Percentiles rank a stretch among this genome's conserved stretches.
These are phyloP conservation scores for Colletotrichum eleusines DNA, from an alignment of 2,329 filamentous ascomycete genomes.

Conservation along the genomic window DNA sequence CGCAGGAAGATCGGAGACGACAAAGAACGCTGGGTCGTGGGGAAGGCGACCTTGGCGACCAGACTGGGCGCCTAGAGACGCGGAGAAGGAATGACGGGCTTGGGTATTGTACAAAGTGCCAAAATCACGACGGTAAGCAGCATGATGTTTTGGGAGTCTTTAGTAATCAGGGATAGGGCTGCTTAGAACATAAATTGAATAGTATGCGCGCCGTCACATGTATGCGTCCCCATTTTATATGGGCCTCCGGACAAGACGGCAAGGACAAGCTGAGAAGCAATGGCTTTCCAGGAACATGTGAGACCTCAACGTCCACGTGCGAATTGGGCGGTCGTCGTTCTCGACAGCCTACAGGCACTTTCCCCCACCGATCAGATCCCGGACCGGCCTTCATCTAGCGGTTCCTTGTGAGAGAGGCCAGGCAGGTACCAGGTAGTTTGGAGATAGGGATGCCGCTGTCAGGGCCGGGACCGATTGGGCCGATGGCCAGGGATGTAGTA, in stretches of 20 bases:
- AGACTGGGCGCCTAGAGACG: constrained; percentile 54
- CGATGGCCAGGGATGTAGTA: constrained; percentile 6
- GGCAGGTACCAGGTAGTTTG: not conserved
- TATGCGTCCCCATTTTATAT: not conserved
- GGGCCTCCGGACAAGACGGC: constrained; percentile 9
- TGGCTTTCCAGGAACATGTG: constrained; percentile 4
- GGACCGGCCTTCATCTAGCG: constrained; percentile 15
- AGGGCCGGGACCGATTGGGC: not conserved
- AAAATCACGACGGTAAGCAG: constrained; percentile 37
- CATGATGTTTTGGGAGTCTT: constrained; percentile 43
- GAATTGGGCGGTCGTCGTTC: constrained; percentile 17
- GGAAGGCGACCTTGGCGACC: constrained; percentile 62
- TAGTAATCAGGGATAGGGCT: constrained; percentile 21
- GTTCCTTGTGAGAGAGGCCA: constrained; percentile 3
- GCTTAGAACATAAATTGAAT: constrained; percentile 8
- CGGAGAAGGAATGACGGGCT: not conserved
- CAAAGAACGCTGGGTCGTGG: constrained; percentile 75
- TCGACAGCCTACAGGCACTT: not conserved
- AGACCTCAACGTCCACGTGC: not conserved
- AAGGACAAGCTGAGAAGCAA: constrained; percentile 15
- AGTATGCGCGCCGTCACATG: constrained; percentile 12
- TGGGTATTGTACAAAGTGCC: constrained; percentile 7
- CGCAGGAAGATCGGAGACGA: constrained; percentile 90
- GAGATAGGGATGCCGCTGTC: constrained; percentile 30
- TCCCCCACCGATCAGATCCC: not conserved